Evolutionary conservation across 345 rosid genomes (phyloP), one percentile per base, ranked within the genome.

Genomic region (Noccaea caerulescens): DNA sequence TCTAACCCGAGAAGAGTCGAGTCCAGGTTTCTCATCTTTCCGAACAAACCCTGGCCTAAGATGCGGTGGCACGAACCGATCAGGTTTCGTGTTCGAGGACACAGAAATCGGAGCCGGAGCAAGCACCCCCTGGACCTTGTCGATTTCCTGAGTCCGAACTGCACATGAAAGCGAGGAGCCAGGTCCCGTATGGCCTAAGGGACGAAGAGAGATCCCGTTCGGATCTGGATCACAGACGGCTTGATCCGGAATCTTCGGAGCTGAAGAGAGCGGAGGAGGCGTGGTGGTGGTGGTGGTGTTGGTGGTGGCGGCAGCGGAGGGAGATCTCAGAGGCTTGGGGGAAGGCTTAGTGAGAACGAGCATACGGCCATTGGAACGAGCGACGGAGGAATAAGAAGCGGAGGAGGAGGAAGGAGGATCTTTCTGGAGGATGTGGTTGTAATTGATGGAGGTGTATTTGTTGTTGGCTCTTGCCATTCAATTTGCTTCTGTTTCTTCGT

Each of bases 21-120:
- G 72, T 6, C 60, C 80, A 3, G 86, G 89, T 66, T 66, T 83
- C 79, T 84, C 91, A 72, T 90, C 86, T 66, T 70, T 88, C 6
- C 87, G 86, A 7, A 59, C 79, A 56, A 88, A 89, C 7, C 95
- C 95, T 14, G 96, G 98, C 76, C 98, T 87, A 32, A 92, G 98
- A 86, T 92, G 96, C 54, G 98, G 98, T 32, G 98, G 96, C 55
- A 92, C 88, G 43, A 92, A 92, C 71, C 81, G 79, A 57, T 79
- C 65, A 33, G 81, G 76, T 59, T 86, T 91, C 47, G 70, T 53
- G 10, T 86, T 91, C 41, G 70, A 53, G 10, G 79, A 75, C 0
- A 46, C 0, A 8, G 84, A 76, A 30, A 76, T 76, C 46, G 66
- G 76, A 44, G 69, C 43, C 2, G 33, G 59, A 33, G 44, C 25